Base-by-base conservation (phyloP, 1,139 yeast species). In the Pichia inconspicua region DNA sequence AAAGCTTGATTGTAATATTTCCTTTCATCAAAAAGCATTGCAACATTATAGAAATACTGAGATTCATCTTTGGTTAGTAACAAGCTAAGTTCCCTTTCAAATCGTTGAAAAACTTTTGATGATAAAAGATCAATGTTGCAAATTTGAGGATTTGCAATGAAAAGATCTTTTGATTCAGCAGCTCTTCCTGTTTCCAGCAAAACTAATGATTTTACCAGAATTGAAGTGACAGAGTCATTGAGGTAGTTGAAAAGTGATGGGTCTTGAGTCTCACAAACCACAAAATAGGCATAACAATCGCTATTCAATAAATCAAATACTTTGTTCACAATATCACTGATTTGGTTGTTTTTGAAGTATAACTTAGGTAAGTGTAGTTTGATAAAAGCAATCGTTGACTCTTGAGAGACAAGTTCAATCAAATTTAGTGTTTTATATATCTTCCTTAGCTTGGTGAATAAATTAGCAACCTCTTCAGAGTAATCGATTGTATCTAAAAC, bases 401-500 rank as follows among this genome's bases (percentile, higher is more conserved):
- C 41, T 15, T 44, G 34, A 10, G 32, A 31, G 15, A 51, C 47
- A 7, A 41, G 25, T 31, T 50, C 50, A n/a, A 52, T 19, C 4
- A 54, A 31, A 11, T 41, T 41, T 19, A 55, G 46, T 34, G 15
- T 39, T 43, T 52, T 56, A 43, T 53, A 55, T 3, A 48, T 46
- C 2, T 44, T 35, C 10, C 43, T 30, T 3, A 60, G 46, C 34
- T 50, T 52, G 3, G 46, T 51, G 47, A 65, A 62, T 11, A 67
- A 49, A 2, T 44, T 46, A 7, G 64, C 51, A 27, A 68, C 61
- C 25, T 61, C 57, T 1, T 62, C 63, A 43, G 65, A 66, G 17
- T 60, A 58, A 46, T 70, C 74, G 38, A 70, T 66, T 1, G 73
- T 66, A 27, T 72, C 53, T 34, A 73, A 56, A 34, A 74, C 56